Evolutionary conservation across 495 filamentous ascomycete species (phyloP), one percentile per base, ranked within the genome.

Genomic region (Darksidea phi): DNA sequence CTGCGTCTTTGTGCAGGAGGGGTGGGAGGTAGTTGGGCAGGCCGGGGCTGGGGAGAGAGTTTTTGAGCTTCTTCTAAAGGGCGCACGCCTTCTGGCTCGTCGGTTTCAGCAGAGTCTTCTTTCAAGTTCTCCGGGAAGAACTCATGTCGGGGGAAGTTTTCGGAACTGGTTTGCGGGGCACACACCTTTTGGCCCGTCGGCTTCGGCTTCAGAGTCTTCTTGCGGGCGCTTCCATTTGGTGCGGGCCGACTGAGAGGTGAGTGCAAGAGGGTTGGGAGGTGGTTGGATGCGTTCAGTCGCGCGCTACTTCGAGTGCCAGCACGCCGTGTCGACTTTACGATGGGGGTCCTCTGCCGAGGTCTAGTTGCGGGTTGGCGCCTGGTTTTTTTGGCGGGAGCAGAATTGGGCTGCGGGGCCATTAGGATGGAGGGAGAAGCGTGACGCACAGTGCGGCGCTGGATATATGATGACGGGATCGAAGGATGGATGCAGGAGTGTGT

Each of bases 371-470:
- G n/a, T n/a, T n/a, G n/a, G n/a, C n/a, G n/a, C n/a, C n/a, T n/a
- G n/a, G n/a, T n/a, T n/a, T n/a, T n/a, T n/a, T 48, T 48, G 46
- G 46, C 23, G 46, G 46, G n/a, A 48, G 7, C 46, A 23, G 46
- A 48, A 48, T 48, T 48, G 20, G 46, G 46, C 4, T 25, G 46
- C 46, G 46, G 46, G n/a, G 25, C 17, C 25, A 52, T 52, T 32
- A n/a, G 49, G 17, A 52, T 52, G 49, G 49, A 52, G 49, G 36
- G 49, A 52, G 25, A 50, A 28, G 48, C 48, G 48, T 24, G 28
- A 50, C 23, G 48, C 24, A 18, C 49, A 52, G 49, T 52, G 49
- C 49, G 49, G 49, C 49, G 49, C 28, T 52, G 25, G 49, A 52
- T 52, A 52, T 34, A 52, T 36, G 49, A 52, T 52, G 25, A 32